Evolutionary conservation across 441 rosid species (phyloP).

Genomic region (Euphorbia celastroides): DNA sequence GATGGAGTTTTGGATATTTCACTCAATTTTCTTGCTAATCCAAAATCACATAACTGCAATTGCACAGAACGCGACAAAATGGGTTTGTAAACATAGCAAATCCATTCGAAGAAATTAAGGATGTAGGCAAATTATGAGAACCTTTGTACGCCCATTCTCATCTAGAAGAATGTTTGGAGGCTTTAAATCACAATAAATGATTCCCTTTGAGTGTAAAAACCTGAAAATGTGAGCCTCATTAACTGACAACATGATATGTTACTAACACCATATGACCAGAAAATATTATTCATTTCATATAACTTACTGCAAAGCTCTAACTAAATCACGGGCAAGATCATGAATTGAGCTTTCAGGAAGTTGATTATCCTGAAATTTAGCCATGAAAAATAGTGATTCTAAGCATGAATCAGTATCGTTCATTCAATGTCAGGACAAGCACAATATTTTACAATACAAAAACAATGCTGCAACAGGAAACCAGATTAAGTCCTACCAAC

Average conservation of each 20-base stretch:
- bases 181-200: slow-evolving; percentile 87
- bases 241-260: slow-evolving; percentile 17
- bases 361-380: slow-evolving; percentile 64
- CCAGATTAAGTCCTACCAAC: no score
- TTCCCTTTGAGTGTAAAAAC: slow-evolving; percentile 83
- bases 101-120: slow-evolving; percentile 5
- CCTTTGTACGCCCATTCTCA: slow-evolving; percentile 89
- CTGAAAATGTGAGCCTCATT: slow-evolving; percentile 30
- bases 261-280: not conserved
- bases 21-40: slow-evolving; percentile 77
- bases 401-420: not conserved
- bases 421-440: not conserved
- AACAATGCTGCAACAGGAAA: not conserved
- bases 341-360: slow-evolving; percentile 92
- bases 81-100: slow-evolving; percentile 13
- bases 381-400: slow-evolving; percentile 10
- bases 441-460: not conserved
- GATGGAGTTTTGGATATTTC: slow-evolving; percentile 69
- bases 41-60: slow-evolving; percentile 95
- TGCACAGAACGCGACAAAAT: slow-evolving; percentile 14
- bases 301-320: slow-evolving; percentile 79
- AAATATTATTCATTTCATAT: slow-evolving; percentile 16
- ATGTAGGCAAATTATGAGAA: slow-evolving; percentile 20
- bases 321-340: slow-evolving; percentile 69
- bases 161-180: slow-evolving; percentile 95